A percentile compares a stretch with the other conserved stretches of the same genome.
These are phyloP conservation scores for Colletotrichum musae DNA, from an alignment of 2,329 filamentous ascomycete species.

Conservation along the genomic window DNA sequence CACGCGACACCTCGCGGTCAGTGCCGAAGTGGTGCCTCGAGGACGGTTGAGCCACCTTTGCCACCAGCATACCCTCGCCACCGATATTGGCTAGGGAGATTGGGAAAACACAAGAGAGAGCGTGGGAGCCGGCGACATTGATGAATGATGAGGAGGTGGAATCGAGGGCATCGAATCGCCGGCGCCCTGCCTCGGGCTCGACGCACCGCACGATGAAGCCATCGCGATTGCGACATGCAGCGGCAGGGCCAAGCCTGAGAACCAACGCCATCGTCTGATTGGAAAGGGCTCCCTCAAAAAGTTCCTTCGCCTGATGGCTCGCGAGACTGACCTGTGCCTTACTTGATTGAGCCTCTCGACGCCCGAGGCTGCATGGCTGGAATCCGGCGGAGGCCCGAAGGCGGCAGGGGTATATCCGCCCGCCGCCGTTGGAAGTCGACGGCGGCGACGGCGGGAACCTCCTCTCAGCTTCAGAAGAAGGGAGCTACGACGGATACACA, in stretches of 20 bases:
- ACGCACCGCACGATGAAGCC: constrained; percentile 34
- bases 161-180: not conserved
- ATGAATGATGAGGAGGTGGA: too few species aligned
- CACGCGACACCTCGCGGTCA: constrained; percentile 8
- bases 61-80: constrained; percentile 28
- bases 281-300: constrained; percentile 12
- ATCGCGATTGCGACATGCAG: constrained; percentile 20
- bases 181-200: not conserved
- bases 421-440: not conserved
- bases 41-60: constrained; percentile 7
- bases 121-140: not conserved
- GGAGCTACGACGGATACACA: too few species aligned
- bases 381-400: not conserved
- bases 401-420: constrained; percentile 6
- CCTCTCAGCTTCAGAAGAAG: too few species aligned
- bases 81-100: constrained; percentile 2
- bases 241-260: not conserved
- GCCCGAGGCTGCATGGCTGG: constrained; percentile 11
- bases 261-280: constrained; percentile 16
- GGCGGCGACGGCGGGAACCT: not conserved
- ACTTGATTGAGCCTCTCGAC: not conserved
- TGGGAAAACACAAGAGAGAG: not conserved
- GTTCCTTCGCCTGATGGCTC: constrained; percentile 4
- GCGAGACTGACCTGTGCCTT: not conserved
- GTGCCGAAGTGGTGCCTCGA: constrained; percentile 12